Evolutionary conservation across 2,329 filamentous ascomycete species (phyloP), one percentile per base, ranked within the genome.

Genomic region (Beauveria asiatica): DNA sequence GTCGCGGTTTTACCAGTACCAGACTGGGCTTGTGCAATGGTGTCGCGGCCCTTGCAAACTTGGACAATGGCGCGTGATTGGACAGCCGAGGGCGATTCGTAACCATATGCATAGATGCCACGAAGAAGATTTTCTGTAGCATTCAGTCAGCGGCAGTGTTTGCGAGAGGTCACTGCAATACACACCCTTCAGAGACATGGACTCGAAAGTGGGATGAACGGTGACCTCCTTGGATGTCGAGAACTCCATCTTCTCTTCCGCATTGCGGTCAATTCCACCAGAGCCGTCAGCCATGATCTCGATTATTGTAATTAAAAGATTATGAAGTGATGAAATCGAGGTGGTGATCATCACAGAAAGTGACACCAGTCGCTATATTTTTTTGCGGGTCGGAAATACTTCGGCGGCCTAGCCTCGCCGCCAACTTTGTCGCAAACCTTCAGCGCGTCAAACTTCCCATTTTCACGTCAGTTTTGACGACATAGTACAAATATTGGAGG

Each of bases 61-160:
- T 97, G 94, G 54, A 99, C 94, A 71, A 99, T 99, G 57, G 94
- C 94, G 71, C 94, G 90, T 66, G 93, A 97, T 78, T 99, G 94
- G 19, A 99, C 93, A 16, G 94, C 94, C 0, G 94, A 99, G 13
- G 94, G 94, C 2, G 94, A 97, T 74, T 99, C 94, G 77, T 97
- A 99, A 65, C 94, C 94, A 69, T 99, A 99, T 41, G 94, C 94
- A 73, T 99, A 99, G 72, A 99, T 93, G 65, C 94, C 94, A 66
- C 94, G 92, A 66, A 99, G 85, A 41, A 99, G 86, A 71, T 95
- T 96, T 75, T 97, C 93, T 85, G 63, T 33, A 9, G 23, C 16
- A 42, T 57, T 11, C 17, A 25, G 42, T 63, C 11, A 61, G 58
- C 17, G 16, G 7, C 27, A 23, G 48, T 13, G 63, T 48, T 59